Base-by-base conservation (phyloP, 225 moss, liverwort and hornwort genomes). In the Ulota crispa region DNA sequence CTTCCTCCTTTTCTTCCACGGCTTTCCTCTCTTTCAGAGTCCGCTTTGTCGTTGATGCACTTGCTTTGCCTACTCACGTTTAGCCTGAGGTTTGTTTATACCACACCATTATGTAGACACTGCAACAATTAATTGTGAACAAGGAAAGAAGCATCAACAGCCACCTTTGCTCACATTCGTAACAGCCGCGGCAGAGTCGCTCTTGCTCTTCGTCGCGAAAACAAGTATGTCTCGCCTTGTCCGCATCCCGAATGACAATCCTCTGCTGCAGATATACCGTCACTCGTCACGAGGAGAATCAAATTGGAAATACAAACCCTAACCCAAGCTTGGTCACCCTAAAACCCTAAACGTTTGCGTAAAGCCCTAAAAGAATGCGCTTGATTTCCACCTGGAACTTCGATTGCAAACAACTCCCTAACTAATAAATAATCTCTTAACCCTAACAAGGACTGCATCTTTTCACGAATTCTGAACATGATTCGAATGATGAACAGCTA, bases 51-150 rank as follows among this genome's bases (percentile, higher is more conserved):
- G 36, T 41, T 64, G 85, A 37, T 26, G 77, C 62, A 57, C 79
- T 85, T 55, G 78, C 81, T 54, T 84, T 86, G 72, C 84, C 86
- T 89, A 67, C 77, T 39, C 78, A 64, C 41, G 54, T 41, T 78
- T 19, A 76, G 80, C 53, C 71, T 47, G 42, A 56, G 12, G 8
- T 55, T 30, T 59, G 73, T 12, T 50, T 50, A 65, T 19, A 54
- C 53, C 37, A 32, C 19, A 78, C 24, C 34, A 24, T 19, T 1
- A 34, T 36, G 16, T 7, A 36, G 3, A 52, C 4, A 47, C 16
- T 50, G 52, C 1, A n/a, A n/a, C n/a, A n/a, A n/a, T n/a, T n/a
- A n/a, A n/a, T n/a, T n/a, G n/a, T n/a, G n/a, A n/a, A n/a, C n/a
- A n/a, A n/a, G n/a, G n/a, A n/a, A n/a, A n/a, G n/a, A n/a, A n/a